Evolutionary conservation across 164 flowering plant species (phyloP).

Genomic region (Piper longum): DNA sequence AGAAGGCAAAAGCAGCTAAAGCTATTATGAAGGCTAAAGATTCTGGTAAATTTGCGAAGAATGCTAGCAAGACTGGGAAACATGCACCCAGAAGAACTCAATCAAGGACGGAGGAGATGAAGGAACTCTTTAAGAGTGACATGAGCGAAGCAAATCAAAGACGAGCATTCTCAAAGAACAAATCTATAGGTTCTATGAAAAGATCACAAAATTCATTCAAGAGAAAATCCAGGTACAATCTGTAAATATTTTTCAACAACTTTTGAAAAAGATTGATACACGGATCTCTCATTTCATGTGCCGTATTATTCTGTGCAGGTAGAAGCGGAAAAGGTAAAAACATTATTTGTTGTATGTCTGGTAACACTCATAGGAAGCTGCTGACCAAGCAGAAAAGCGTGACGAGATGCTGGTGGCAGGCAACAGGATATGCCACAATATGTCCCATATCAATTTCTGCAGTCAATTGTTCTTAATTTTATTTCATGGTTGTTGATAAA

Average conservation of each 20-base stretch:
- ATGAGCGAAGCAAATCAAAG: slow-evolving; percentile 57
- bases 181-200: slow-evolving; percentile 25
- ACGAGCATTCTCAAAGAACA: slow-evolving; percentile 13
- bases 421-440: too few species aligned
- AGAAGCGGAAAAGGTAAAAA: background rate
- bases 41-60: slow-evolving; percentile 43
- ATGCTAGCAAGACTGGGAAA: slow-evolving; percentile 23
- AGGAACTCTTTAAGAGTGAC: slow-evolving; percentile 63
- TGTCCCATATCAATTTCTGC: too few species aligned
- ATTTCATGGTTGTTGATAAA: too few species aligned
- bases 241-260: background rate
- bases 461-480: too few species aligned
- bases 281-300: background rate
- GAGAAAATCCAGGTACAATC: slow-evolving; percentile 79
- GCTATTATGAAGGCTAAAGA: slow-evolving; percentile 52
- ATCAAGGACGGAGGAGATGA: slow-evolving; percentile 65
- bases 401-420: too few species aligned
- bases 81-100: slow-evolving; percentile 25
- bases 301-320: background rate
- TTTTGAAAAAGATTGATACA: too few species aligned
- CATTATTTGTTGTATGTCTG: background rate
- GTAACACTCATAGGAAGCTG: too few species aligned
- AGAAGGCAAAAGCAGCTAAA: slow-evolving; percentile 73
- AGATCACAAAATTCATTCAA: slow-evolving; percentile 64
- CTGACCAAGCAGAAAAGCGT: too few species aligned